Conservation (phyloP, 2,329 filamentous ascomycete species). For the Fusarium ambrosium region DNA sequence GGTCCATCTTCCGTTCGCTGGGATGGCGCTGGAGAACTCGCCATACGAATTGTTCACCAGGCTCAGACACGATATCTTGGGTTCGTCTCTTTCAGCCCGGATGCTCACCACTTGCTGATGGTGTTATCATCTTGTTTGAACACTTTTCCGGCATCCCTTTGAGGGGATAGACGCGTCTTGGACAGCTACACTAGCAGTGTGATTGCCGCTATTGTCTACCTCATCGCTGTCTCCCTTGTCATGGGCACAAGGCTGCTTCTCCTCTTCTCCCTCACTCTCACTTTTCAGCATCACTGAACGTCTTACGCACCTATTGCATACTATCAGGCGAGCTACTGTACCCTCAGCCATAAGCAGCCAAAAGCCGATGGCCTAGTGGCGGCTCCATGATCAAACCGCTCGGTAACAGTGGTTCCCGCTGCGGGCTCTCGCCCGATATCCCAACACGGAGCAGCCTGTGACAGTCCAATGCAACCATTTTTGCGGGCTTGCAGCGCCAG, state of each 20-base stretch:
- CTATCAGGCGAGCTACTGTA: constrained; percentile 34
- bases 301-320: constrained; percentile 16
- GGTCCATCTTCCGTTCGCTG: constrained; percentile 1
- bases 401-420: constrained; percentile 7
- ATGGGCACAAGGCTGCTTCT: neutral
- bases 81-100: neutral
- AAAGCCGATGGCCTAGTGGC: constrained; percentile 7
- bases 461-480: constrained; percentile 19
- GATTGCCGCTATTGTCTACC: constrained; percentile 13
- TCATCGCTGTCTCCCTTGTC: constrained; percentile 31
- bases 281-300: constrained; percentile 10
- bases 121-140: neutral
- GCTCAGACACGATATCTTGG: constrained; percentile 11
- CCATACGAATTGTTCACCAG: neutral
- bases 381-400: neutral
- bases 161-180: neutral
- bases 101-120: neutral
- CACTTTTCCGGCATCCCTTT: constrained; percentile 18
- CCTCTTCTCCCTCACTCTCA: constrained; percentile 14
- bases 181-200: neutral
- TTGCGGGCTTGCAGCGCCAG: constrained; percentile 16
- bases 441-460: constrained; percentile 9
- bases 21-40: constrained; percentile 5
- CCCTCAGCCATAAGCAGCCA: constrained; percentile 24
- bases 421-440: neutral